These are phyloP conservation scores for Favolaschia claudopus DNA, from an alignment of 768 basidiomycete species.

Conservation along the genomic window DNA sequence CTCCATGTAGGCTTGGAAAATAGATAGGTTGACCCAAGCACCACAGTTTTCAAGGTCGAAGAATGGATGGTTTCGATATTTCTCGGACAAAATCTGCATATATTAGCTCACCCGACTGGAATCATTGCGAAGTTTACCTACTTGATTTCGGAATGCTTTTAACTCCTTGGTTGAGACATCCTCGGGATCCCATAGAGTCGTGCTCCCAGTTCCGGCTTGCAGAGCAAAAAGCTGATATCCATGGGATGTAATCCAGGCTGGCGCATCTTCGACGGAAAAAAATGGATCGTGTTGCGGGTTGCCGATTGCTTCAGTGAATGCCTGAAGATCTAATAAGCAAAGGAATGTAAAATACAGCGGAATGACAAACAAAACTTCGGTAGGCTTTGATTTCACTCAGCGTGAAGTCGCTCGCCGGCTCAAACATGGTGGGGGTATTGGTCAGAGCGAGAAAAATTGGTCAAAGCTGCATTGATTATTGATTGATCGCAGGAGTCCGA, in stretches of 20 bases:
- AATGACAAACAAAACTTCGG: not conserved
- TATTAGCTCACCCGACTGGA: not conserved
- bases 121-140: not conserved
- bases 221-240: not conserved
- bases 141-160: not conserved
- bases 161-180: not conserved
- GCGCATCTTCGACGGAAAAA: not conserved
- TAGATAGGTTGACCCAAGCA: not conserved
- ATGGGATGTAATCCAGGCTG: not conserved
- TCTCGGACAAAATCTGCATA: not conserved
- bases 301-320: not conserved
- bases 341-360: too few relatives aligned
- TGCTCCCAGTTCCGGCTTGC: not conserved
- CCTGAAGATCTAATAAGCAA: too few relatives aligned
- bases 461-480: too few relatives aligned
- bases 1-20: constrained; percentile 3
- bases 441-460: too few relatives aligned
- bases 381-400: not conserved
- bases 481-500: too few relatives aligned
- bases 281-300: constrained; percentile 1
- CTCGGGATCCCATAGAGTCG: not conserved
- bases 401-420: not conserved
- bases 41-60: constrained; percentile 1
- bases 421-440: too few relatives aligned
- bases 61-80: not conserved